These are phyloP conservation scores for Xylaria digitata DNA, from an alignment of 2,329 filamentous ascomycete genomes.

Conservation along the genomic window DNA sequence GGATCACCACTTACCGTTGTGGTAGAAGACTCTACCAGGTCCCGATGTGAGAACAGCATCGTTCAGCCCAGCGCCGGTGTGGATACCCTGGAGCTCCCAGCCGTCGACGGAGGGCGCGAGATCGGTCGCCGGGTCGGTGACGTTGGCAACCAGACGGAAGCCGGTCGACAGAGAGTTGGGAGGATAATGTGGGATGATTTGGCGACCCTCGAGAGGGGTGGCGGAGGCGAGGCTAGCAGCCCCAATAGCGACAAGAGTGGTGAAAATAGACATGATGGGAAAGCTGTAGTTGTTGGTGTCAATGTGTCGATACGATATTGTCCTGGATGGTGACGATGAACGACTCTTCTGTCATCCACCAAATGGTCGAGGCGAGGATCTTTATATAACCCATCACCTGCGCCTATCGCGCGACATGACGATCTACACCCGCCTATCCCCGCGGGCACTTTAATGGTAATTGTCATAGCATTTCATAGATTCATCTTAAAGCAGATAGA, in stretches of 20 bases:
- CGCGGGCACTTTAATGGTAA: background rate
- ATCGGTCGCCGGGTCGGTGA: conserved; percentile 55
- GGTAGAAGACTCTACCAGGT: conserved; percentile 57
- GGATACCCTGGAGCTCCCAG: conserved; percentile 55
- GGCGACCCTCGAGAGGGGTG: conserved; percentile 28
- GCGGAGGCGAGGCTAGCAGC: conserved; percentile 30
- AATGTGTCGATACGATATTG: background rate
- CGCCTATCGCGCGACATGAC: conserved; percentile 4
- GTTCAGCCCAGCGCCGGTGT: conserved; percentile 56
- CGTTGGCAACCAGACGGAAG: conserved; percentile 59
- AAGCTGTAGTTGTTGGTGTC: background rate
- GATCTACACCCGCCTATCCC: conserved; percentile 11
- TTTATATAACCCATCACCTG: conserved; percentile 14
- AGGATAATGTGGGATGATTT: conserved; percentile 40
- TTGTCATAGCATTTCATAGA: conserved; percentile 2
- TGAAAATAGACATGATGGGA: conserved; percentile 28
- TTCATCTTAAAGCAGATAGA: conserved; percentile 1
- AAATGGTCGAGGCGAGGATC: conserved; percentile 2
- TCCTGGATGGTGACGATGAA: background rate
- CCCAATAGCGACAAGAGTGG: conserved; percentile 25
- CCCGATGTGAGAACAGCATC: conserved; percentile 52
- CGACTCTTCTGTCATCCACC: background rate
- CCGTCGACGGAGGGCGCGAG: conserved; percentile 57
- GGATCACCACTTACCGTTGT: conserved; percentile 54
- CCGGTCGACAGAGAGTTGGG: conserved; percentile 43